Evolutionary conservation across 2,329 filamentous ascomycete genomes (phyloP), one percentile per base, ranked within the genome.

Genomic region (Cladophialophora yegresii): DNA sequence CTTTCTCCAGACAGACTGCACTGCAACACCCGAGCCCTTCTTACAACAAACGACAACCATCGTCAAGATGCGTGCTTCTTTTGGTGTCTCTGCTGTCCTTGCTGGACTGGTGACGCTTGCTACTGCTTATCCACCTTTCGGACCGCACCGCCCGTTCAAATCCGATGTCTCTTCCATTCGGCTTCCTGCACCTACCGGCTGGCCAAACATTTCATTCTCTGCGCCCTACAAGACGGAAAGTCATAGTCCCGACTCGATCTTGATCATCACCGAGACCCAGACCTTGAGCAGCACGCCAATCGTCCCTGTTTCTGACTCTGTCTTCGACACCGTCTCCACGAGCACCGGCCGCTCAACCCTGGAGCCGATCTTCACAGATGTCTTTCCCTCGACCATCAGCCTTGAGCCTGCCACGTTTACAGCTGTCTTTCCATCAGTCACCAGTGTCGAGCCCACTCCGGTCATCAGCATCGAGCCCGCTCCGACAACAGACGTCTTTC

Each of bases 101-200:
- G 13, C 28, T 22, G 28, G 51, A 5, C 26, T 54, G 23, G 28
- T 16, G 22, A 33, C 51, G 8, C 16, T 54, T 3, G 28, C 28
- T 20, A 54, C 51, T 33, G 51, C 51, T 23, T 30, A 32, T 32
- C 51, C 47, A 16, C 47, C 47, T 26, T 50, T 50, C 22, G 47
- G 2, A 23, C 47, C 47, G 22, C 47, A 50, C 47, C 47, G 13
- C 20, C 16, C 36, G 20, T 5, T 50, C 20, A 26, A 8, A 10
- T 20, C 47, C 9, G 20, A 22, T 22, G 22, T 8, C 47, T 22
- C 47, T 26, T 22, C 20, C 23, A 23, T 26, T 2, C 20, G 3
- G 20, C 9, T 6, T 28, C 12, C 8, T 50, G n/a, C 47, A 26
- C 47, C 20, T 26, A 43, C 13, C 36, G 47, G 47, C 8, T 50